phyloP scores from a whole-genome alignment of 2,329 filamentous ascomycete genomes.

The Fusarium marasasianum region DNA sequence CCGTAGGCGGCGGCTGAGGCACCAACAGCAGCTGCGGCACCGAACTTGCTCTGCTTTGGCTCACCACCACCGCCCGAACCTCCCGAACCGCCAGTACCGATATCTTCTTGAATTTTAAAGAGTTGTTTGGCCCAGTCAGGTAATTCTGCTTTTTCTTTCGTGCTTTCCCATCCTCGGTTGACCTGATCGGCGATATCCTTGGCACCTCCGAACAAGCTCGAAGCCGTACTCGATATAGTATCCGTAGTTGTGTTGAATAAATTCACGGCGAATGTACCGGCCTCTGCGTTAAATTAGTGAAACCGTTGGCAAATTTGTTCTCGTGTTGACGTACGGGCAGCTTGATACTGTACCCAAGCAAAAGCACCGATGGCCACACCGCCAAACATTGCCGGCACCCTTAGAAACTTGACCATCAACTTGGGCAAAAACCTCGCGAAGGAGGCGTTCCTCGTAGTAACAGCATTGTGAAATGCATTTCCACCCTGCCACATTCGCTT shows the following conservation, averaged over 20 bases:
- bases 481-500: conserved; percentile 80
- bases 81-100: conserved; percentile 61
- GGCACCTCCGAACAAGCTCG: conserved; percentile 74
- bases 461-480: conserved; percentile 85
- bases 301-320: background rate
- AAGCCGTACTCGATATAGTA: conserved; percentile 73
- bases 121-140: conserved; percentile 84
- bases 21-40: conserved; percentile 71
- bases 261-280: conserved; percentile 64
- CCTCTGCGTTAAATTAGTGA: conserved; percentile 52
- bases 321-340: conserved; percentile 71
- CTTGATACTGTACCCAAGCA: conserved; percentile 96
- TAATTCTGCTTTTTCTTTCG: conserved; percentile 76
- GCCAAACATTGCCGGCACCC: conserved; percentile 90
- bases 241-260: conserved; percentile 79
- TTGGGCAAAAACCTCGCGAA: conserved; percentile 79
- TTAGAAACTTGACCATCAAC: conserved; percentile 87
- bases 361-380: conserved; percentile 86
- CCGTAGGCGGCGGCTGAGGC: conserved; percentile 82
- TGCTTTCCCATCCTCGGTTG: conserved; percentile 81
- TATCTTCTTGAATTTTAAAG: conserved; percentile 68
- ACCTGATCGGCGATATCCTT: conserved; percentile 83
- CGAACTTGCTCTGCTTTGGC: conserved; percentile 68
- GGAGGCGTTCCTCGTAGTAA: conserved; percentile 70
- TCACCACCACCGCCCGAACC: conserved; percentile 59